Conservation (phyloP, 352 stramenopile genomes). For the Phytophthora sojae region DNA sequence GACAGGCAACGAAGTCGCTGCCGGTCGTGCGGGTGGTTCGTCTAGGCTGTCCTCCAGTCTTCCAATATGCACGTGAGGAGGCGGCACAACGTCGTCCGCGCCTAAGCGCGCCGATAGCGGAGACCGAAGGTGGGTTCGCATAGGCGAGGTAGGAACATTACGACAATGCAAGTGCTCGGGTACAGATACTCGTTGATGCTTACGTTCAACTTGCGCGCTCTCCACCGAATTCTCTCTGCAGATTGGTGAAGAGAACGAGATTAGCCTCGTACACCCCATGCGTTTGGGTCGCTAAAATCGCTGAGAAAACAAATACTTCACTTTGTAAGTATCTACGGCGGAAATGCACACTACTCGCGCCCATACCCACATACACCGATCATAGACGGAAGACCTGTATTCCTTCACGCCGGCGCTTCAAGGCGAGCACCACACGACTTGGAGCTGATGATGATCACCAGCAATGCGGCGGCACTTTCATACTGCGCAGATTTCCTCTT, state of each 20-base stretch:
- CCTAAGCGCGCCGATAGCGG: constrained; percentile 17
- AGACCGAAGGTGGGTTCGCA: background rate
- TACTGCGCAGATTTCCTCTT: constrained; percentile 19
- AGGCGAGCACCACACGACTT: background rate
- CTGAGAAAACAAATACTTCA: no score
- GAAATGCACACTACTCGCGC: no score
- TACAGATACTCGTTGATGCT: background rate
- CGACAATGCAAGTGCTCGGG: background rate
- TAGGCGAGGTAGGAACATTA: background rate
- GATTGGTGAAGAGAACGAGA: background rate
- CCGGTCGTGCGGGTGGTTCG: constrained; percentile 15
- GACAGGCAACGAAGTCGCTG: constrained; percentile 23
- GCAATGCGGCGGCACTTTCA: constrained; percentile 4
- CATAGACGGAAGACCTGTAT: background rate
- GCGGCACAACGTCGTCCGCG: constrained; percentile 2
- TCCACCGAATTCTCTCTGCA: background rate
- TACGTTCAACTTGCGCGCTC: background rate
- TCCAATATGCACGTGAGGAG: constrained; percentile 9
- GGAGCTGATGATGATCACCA: background rate
- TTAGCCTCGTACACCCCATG: background rate
- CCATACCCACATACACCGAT: background rate
- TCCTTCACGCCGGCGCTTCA: constrained; percentile 3
- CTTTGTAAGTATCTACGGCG: no score
- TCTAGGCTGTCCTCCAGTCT: constrained; percentile 13
- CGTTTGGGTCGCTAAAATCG: background rate